A percentile compares a stretch with the other conserved stretches of the same genome.
These are phyloP conservation scores for Suillus lakei DNA, from an alignment of 768 basidiomycete species.

Conservation along the genomic window DNA sequence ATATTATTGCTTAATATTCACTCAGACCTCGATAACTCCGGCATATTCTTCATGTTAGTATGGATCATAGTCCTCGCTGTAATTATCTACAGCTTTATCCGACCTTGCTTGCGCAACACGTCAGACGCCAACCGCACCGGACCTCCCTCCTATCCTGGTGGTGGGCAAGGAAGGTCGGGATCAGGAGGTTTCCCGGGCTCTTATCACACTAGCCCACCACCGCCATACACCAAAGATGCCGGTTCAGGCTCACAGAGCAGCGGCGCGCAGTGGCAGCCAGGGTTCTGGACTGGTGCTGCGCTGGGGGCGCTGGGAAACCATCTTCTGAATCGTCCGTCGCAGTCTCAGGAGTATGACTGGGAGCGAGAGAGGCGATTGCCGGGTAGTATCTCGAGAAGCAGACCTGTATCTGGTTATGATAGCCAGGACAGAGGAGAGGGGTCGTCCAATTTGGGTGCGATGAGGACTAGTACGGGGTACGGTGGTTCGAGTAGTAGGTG, in stretches of 20 bases:
- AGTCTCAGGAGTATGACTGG: constrained; percentile 56
- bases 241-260: constrained; percentile 21
- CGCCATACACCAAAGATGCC: constrained; percentile 58
- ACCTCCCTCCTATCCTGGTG: constrained; percentile 41
- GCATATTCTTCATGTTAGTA: constrained; percentile 56
- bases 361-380: constrained; percentile 47
- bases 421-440: constrained; percentile 66
- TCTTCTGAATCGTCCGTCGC: constrained; percentile 48
- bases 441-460: constrained; percentile 66
- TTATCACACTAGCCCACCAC: constrained; percentile 50
- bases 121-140: constrained; percentile 31
- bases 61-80: constrained; percentile 59
- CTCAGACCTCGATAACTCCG: constrained; percentile 51
- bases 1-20: background rate
- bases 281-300: constrained; percentile 86
- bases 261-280: constrained; percentile 59
- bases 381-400: constrained; percentile 34
- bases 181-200: constrained; percentile 59
- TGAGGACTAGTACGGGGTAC: constrained; percentile 79
- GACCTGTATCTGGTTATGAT: constrained; percentile 22
- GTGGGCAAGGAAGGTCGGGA: constrained; percentile 26
- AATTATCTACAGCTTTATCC: constrained; percentile 62
- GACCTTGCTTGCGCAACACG: constrained; percentile 51
- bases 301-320: constrained; percentile 73
- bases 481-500: constrained; percentile 78